These are phyloP conservation scores for Stylosanthes scabra DNA, from an alignment of 331 rosid genomes.

Conservation along the genomic window DNA sequence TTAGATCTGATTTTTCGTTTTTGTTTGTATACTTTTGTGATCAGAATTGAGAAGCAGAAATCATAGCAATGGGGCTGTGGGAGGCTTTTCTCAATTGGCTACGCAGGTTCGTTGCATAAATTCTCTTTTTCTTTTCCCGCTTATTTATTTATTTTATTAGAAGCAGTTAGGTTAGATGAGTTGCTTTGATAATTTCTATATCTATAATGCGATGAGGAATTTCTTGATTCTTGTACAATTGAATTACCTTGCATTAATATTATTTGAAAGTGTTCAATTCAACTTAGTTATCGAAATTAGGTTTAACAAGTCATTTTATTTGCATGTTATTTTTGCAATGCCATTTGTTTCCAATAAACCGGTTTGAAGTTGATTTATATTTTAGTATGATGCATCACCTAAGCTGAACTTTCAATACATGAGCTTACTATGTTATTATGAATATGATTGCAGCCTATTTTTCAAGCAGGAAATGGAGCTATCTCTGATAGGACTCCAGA, in stretches of 20 bases:
- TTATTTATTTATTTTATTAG: background rate
- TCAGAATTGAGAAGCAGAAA: conserved; percentile 8
- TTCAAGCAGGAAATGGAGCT: conserved; percentile 99
- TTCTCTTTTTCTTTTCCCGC: background rate
- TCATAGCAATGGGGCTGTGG: conserved; percentile 72
- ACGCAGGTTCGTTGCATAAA: conserved; percentile 55
- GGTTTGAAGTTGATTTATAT: conserved; percentile 14
- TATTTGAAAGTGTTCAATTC: conserved; percentile 12
- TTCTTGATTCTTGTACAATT: background rate
- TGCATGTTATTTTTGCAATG: background rate
- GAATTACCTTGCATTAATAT: conserved; percentile 16
- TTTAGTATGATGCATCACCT: conserved; percentile 11
- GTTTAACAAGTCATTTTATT: background rate
- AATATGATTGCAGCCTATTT: conserved; percentile 84
- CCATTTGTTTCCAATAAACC: conserved; percentile 7
- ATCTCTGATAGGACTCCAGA: conserved; percentile 96
- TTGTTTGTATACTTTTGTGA: conserved; percentile 3
- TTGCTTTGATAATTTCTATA: conserved; percentile 3
- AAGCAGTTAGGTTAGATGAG: background rate
- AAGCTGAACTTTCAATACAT: conserved; percentile 11
- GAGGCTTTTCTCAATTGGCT: conserved; percentile 94
- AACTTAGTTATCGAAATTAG: background rate
- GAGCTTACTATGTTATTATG: conserved; percentile 36
- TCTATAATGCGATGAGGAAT: background rate
- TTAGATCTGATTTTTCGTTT: conserved; percentile 44